phyloP scores from a whole-genome alignment of 345 rosid genomes.

The Erysimum cheiranthoides region DNA sequence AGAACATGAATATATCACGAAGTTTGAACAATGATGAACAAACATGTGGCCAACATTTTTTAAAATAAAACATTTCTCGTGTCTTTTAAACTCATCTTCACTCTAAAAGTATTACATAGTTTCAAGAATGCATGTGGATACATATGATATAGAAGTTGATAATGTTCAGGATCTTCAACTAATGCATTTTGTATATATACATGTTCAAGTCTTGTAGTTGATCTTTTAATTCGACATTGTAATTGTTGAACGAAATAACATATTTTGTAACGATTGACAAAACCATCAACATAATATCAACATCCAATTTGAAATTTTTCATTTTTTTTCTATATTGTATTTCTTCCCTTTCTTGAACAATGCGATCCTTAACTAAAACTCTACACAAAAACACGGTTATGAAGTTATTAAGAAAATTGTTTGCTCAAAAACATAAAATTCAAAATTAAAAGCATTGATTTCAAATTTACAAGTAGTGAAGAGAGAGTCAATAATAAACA shows the following conservation, averaged over 20 bases:
- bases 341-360: not conserved
- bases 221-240: slow-evolving; percentile 4
- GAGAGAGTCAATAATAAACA: too few species aligned
- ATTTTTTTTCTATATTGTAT: not conserved
- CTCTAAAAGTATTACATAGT: not conserved
- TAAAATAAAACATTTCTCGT: not conserved
- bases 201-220: slow-evolving; percentile 12
- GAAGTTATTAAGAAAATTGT: too few species aligned
- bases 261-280: not conserved
- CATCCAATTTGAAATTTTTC: not conserved
- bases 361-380: not conserved
- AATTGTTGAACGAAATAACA: not conserved
- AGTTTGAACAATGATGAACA: slow-evolving; percentile 21
- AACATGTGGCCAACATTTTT: slow-evolving; percentile 16
- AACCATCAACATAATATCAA: not conserved
- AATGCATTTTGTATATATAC: not conserved
- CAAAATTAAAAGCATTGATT: too few species aligned
- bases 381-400: not conserved
- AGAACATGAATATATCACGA: not conserved
- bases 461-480: too few species aligned
- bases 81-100: not conserved
- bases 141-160: not conserved
- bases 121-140: not conserved
- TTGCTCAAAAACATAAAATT: too few species aligned
- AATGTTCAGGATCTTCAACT: not conserved